Evolutionary conservation across 2,329 filamentous ascomycete genomes (phyloP), one percentile per base, ranked within the genome.

Genomic region (Aureobasidium sp.): DNA sequence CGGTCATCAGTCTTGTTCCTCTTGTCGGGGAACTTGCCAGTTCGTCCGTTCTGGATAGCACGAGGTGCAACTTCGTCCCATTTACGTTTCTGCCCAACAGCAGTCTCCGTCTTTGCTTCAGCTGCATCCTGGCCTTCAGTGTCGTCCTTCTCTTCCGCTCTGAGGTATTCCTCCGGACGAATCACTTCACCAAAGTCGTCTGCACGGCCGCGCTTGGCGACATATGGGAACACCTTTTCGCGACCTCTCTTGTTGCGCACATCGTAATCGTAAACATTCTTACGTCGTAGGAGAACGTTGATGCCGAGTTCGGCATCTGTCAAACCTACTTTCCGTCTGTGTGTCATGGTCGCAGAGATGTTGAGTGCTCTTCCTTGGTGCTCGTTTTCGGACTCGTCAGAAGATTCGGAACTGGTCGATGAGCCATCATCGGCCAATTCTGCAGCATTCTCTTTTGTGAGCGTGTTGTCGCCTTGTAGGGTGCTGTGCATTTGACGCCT

Each of bases 121-220:
- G 76, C 74, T 60, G 83, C 76, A 51, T 86, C 84, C 55, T 86
- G 83, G 13, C 83, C 84, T 42, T 89, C 87, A 19, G 84, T 80
- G 61, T 87, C 84, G 66, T 95, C 90, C 61, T 90, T 86, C 74
- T 97, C 94, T 70, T 99, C 94, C 0, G 92, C 93, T 61, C 92
- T 84, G 1, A 96, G 81, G 70, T 93, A 99, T 65, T 99, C 94
- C 71, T 97, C 94, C 0, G 93, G 89, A 58, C 91, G 85, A 66
- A 99, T 96, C 17, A 95, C 77, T 65, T 99, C 94, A 61, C 94
- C 94, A 74, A 94, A 99, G 65, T 96, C 93, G 69, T 97, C 94
- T 31, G 82, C 84, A 54, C 90, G 85, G 70, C 85, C 88, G 67
- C 89, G 81, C 55, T 90, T 85, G 25, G 92, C 84, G 0, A 92